Conservation (phyloP, 2,329 filamentous ascomycete genomes). For the Paradendryphiella salina region DNA sequence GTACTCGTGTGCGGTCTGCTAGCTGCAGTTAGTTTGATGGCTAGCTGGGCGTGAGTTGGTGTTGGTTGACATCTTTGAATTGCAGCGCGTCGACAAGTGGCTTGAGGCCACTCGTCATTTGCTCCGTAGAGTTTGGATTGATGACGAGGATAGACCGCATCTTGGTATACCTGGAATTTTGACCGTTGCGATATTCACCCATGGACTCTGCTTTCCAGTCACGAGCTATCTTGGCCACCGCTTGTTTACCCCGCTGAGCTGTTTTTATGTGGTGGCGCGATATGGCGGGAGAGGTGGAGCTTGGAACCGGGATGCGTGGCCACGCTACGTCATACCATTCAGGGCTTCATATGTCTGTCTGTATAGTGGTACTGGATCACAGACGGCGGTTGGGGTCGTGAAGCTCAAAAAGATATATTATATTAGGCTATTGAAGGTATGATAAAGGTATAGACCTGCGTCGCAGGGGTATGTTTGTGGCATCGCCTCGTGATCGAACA, state of each 20-base stretch:
- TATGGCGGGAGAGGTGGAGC: conserved; percentile 14
- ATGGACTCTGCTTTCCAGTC: conserved; percentile 15
- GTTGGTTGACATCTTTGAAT: conserved; percentile 49
- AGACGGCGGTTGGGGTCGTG: not conserved
- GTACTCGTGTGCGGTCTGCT: conserved; percentile 56
- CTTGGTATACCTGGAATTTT: conserved; percentile 29
- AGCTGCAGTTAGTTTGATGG: conserved; percentile 49
- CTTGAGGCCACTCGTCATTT: conserved; percentile 71
- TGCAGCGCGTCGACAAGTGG: conserved; percentile 52
- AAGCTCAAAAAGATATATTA: not conserved
- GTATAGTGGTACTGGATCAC: not conserved
- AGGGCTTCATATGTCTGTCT: not conserved
- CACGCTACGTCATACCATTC: conserved; percentile 15
- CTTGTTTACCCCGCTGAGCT: conserved; percentile 21
- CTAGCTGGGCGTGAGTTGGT: conserved; percentile 26
- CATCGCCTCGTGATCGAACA: not conserved
- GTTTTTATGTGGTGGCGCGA: conserved; percentile 14
- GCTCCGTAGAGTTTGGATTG: conserved; percentile 75
- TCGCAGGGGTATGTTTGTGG: not conserved
- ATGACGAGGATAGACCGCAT: conserved; percentile 66
- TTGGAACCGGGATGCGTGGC: conserved; percentile 10
- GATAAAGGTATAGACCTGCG: not conserved
- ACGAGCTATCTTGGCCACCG: not conserved
- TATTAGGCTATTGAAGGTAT: conserved; percentile 19
- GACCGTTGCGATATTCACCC: conserved; percentile 32